These are phyloP conservation scores for Spergularia bocconei DNA, from an alignment of 148 eudicot genomes.

Conservation along the genomic window DNA sequence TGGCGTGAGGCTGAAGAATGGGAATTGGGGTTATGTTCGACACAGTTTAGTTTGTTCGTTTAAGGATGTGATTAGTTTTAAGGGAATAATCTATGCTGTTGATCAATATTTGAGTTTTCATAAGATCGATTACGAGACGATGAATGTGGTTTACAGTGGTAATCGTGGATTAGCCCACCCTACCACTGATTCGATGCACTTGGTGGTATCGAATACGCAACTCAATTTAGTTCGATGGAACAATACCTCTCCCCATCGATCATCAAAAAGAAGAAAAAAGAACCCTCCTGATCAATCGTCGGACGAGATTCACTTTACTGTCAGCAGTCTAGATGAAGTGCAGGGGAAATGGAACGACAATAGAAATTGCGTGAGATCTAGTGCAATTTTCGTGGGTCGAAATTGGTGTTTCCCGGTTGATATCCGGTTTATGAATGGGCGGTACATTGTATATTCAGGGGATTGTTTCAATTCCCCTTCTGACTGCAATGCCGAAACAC, in stretches of 20 bases:
- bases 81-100: background rate
- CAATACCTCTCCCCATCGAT: no score
- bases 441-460: background rate
- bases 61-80: slow-evolving; percentile 3
- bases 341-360: background rate
- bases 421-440: background rate
- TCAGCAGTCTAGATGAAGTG: background rate
- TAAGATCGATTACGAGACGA: background rate
- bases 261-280: no score
- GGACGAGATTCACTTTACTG: background rate
- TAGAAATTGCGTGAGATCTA: background rate
- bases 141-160: background rate
- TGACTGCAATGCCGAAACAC: background rate
- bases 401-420: background rate
- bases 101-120: background rate
- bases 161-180: no score
- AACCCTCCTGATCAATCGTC: no score
- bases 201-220: background rate
- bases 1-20: background rate
- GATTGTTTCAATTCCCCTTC: slow-evolving; percentile 1
- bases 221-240: no score
- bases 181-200: background rate
- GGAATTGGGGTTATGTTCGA: slow-evolving; percentile 4
- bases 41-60: background rate
- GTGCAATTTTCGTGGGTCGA: background rate